phyloP scores from a whole-genome alignment of 371 early-diverging fungal species.

The Circinella umbellata region DNA sequence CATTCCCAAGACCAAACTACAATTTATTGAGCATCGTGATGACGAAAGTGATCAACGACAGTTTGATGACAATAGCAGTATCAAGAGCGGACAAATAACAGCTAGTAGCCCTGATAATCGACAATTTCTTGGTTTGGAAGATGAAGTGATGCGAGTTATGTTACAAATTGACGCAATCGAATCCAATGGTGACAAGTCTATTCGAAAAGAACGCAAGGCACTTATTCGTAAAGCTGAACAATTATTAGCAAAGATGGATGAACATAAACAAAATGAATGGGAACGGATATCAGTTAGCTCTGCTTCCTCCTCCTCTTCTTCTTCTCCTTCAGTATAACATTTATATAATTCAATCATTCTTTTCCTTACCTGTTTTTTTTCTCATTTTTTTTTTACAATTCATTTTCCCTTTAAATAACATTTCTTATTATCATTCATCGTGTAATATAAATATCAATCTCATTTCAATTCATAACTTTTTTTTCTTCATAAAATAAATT shows the following conservation, averaged over 20 bases:
- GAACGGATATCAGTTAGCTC: slow-evolving; percentile 24
- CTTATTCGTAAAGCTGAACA: slow-evolving; percentile 40
- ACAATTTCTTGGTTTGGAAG: slow-evolving; percentile 29
- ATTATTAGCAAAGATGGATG: slow-evolving; percentile 38
- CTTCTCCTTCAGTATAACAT: not conserved
- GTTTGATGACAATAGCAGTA: not conserved
- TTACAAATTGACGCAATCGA: slow-evolving; percentile 44
- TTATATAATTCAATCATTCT: no score
- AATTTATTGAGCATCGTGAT: not conserved
- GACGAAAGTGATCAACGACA: not conserved
- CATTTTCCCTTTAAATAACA: no score
- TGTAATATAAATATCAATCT: no score
- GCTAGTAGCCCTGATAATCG: slow-evolving; percentile 26
- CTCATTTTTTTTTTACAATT: no score
- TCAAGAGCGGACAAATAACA: not conserved
- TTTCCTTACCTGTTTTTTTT: no score
- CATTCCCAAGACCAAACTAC: slow-evolving; percentile 1
- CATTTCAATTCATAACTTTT: not conserved
- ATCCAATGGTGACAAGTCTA: slow-evolving; percentile 40
- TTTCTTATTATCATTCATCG: no score
- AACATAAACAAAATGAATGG: slow-evolving; percentile 53
- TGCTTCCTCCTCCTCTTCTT: not conserved
- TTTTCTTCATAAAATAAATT: not conserved
- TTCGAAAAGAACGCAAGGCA: slow-evolving; percentile 39
- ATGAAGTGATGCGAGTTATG: slow-evolving; percentile 31